Evolutionary conservation across 371 early-diverging fungal species (phyloP), one percentile per base, ranked within the genome.

Genomic region (Umbelopsis sp.): DNA sequence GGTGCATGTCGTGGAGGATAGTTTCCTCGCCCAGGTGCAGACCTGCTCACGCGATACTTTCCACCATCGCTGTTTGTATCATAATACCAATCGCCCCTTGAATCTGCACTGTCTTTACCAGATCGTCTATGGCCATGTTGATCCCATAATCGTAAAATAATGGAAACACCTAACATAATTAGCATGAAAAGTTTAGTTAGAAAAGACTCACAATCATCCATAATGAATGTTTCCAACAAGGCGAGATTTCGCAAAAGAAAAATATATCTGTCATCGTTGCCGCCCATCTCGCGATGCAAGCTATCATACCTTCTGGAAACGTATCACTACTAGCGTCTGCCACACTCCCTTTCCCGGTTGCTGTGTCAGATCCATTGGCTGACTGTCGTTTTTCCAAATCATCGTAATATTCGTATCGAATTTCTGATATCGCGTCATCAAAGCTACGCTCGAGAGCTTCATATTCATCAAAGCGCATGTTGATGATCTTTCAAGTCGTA

Each of bases 401-500:
- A 16, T 62, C 64, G 20, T 72, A 70, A n/a, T 74, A 66, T 70
- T 83, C 76, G 25, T 75, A 74, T 38, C 78, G 76, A 41, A 83
- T 64, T 67, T 80, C 81, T 53, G 76, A 72, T 14, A 83, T 70
- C 18, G 81, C 80, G 63, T 83, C 83, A 16, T 78, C 75, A 65
- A 80, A 80, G 57, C 76, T 76, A 67, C 77, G 77, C 63, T 77
- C 70, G 7, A 83, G 71, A 1, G 78, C 76, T 20, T 70, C 68
- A 50, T 76, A 73, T 46, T 83, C 83, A 38, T 78, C 78, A 57
- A 83, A 79, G 24, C 79, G 74, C 67, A 76, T 73, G 46, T 79
- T 80, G 69, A 81, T 77, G 24, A 79, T 72, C 84, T 79, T 44
- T 53, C 44, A 53, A 48, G 4, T 24, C 41, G 45, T n/a, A 52